phyloP scores from a whole-genome alignment of 192 early-diverging fungal genomes.

The Podila clonocystis region DNA sequence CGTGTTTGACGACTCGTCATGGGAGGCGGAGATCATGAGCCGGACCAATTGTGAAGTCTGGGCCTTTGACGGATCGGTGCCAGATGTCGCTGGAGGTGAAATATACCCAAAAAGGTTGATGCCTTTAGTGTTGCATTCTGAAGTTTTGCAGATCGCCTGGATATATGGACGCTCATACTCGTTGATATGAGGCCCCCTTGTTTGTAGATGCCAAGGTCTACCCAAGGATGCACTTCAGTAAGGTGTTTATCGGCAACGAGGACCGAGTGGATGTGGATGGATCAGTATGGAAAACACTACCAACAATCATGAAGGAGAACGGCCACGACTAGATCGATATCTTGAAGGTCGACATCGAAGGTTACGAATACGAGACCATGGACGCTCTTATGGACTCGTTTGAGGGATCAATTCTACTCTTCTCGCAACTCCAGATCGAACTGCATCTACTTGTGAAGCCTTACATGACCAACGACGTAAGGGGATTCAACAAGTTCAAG shows the following conservation, averaged over 20 bases:
- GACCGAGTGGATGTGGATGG: background rate
- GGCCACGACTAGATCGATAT: constrained; percentile 10
- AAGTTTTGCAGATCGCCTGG: too few relatives aligned
- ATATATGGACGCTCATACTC: background rate
- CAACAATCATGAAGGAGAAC: constrained; percentile 17
- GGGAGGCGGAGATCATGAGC: constrained; percentile 2
- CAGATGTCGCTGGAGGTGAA: background rate
- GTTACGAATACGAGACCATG: constrained; percentile 10
- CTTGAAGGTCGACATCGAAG: constrained; percentile 25
- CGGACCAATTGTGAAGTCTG: constrained; percentile 12
- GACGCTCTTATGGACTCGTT: background rate
- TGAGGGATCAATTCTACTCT: background rate
- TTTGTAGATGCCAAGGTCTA: constrained; percentile 5
- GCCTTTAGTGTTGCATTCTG: background rate
- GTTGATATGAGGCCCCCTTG: background rate
- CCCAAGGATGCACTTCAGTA: constrained; percentile 11
- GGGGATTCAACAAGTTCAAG: background rate
- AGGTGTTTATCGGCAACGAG: constrained; percentile 2
- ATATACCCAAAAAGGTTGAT: background rate
- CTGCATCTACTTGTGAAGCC: background rate
- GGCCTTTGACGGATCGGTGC: constrained; percentile 16
- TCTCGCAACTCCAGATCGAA: constrained; percentile 15
- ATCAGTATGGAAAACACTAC: background rate
- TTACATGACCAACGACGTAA: background rate
- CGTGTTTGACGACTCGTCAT: constrained; percentile 3